A percentile compares a stretch with the other conserved stretches of the same genome.
Evolutionary conservation across 805 yeast species (phyloP).

Genomic region (Babjeviella inositovora): DNA sequence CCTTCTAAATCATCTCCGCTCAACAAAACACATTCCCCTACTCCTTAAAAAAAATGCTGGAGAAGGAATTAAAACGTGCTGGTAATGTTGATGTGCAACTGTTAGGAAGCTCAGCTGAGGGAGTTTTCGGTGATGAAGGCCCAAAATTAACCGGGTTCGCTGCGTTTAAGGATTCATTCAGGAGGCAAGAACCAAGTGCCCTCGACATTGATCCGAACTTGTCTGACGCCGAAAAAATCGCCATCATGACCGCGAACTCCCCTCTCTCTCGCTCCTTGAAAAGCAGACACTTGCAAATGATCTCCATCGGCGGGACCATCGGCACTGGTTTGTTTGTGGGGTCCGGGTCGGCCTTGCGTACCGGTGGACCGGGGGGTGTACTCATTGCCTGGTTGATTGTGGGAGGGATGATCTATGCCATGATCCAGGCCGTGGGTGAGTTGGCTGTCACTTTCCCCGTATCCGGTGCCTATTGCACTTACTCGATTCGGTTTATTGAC

Average conservation of each 20-base stretch:
- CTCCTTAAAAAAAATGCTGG: no score
- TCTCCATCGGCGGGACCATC: constrained; percentile 57
- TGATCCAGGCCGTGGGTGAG: constrained; percentile 28
- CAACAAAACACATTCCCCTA: no score
- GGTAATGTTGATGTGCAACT: no score
- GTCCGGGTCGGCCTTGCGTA: constrained; percentile 21
- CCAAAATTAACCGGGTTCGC: no score
- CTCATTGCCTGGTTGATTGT: constrained; percentile 11
- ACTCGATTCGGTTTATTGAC: constrained; percentile 33
- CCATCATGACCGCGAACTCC: constrained; percentile 22
- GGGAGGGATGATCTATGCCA: constrained; percentile 8
- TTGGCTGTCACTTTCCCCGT: constrained; percentile 35
- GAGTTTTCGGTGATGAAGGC: no score
- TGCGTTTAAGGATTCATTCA: no score
- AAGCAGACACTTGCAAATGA: constrained; percentile 40
- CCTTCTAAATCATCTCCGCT: no score
- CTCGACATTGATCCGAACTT: no score
- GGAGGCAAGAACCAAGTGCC: no score
- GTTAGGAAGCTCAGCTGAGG: no score
- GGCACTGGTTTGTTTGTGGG: constrained; percentile 49
- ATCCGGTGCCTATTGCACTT: constrained; percentile 33
- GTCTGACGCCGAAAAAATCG: constrained; percentile 19
- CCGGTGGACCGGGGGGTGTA: constrained; percentile 13
- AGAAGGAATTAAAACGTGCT: no score
- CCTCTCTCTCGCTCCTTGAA: constrained; percentile 25